Conservation (phyloP, 176 grass and related monocot species). For the Juncus inflexus region DNA sequence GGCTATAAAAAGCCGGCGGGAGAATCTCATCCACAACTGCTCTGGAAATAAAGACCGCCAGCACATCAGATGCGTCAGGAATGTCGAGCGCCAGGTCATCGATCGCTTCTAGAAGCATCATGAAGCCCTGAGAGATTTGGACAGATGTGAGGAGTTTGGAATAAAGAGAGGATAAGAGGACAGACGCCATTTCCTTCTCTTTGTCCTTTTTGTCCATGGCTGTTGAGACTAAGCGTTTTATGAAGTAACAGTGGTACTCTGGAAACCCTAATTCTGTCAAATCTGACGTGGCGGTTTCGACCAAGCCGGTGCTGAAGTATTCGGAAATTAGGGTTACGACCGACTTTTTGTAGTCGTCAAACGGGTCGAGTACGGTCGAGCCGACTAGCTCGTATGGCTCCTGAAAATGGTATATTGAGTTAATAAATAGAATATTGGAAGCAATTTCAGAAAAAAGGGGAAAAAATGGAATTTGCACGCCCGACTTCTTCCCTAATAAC, state of each 20-base stretch:
- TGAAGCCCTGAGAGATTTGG: conserved; percentile 76
- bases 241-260: conserved; percentile 70
- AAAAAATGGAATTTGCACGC: conserved; percentile 6
- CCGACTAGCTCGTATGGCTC: conserved; percentile 86
- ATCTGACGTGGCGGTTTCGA: conserved; percentile 65
- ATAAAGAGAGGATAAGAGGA: conserved; percentile 82
- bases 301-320: conserved; percentile 84
- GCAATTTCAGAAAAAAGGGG: too few relatives aligned
- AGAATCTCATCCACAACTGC: conserved; percentile 92
- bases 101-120: conserved; percentile 83
- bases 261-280: conserved; percentile 68
- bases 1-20: conserved; percentile 76
- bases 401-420: conserved; percentile 35
- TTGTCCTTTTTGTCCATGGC: conserved; percentile 94
- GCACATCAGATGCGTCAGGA: conserved; percentile 65
- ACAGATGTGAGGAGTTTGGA: conserved; percentile 50
- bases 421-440: background rate
- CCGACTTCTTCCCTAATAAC: too few relatives aligned
- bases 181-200: conserved; percentile 93
- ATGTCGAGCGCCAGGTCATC: conserved; percentile 91
- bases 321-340: conserved; percentile 67
- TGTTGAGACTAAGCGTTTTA: conserved; percentile 89
- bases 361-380: conserved; percentile 54
- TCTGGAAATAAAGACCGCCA: conserved; percentile 85
- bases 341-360: conserved; percentile 86